Percentiles rank a stretch among this genome's conserved stretches.
phyloP scores from a whole-genome alignment of 2,329 filamentous ascomycete species.

The Microsporum audouinii region DNA sequence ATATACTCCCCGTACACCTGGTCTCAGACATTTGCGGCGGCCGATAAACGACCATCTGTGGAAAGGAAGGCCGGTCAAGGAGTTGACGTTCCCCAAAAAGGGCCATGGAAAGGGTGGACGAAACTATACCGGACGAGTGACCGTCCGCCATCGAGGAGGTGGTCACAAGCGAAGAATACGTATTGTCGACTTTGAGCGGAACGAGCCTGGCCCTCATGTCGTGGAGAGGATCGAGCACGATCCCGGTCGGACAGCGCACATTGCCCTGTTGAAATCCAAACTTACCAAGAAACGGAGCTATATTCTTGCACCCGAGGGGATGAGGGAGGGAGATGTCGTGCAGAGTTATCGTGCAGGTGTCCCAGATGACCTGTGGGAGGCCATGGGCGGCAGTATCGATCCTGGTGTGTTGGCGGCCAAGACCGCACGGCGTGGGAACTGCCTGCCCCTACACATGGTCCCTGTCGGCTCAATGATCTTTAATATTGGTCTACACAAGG shows the following conservation, averaged over 20 bases:
- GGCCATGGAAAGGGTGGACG: constrained; percentile 86
- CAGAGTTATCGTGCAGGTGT: constrained; percentile 89
- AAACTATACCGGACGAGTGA: constrained; percentile 76
- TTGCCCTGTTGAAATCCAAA: constrained; percentile 70
- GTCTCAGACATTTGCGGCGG: constrained; percentile 78
- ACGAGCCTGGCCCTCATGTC: constrained; percentile 65
- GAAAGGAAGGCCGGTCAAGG: constrained; percentile 76
- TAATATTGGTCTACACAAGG: constrained; percentile 66
- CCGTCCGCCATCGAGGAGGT: constrained; percentile 82
- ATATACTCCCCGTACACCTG: constrained; percentile 88
- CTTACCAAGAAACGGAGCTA: constrained; percentile 69
- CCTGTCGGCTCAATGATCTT: constrained; percentile 87
- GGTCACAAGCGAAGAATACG: constrained; percentile 86
- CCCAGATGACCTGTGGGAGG: constrained; percentile 70
- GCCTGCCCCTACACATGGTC: constrained; percentile 88
- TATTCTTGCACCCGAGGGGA: constrained; percentile 88
- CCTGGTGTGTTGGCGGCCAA: constrained; percentile 91
- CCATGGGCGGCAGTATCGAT: constrained; percentile 87
- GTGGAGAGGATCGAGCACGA: constrained; percentile 96
- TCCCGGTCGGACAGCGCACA: constrained; percentile 82
- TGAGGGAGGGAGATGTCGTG: constrained; percentile 80
- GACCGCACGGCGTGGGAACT: constrained; percentile 90
- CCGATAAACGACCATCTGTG: constrained; percentile 94
- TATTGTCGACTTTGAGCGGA: constrained; percentile 77
- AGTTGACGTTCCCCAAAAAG: constrained; percentile 82